Percentiles rank a stretch among this genome's conserved stretches.
Evolutionary conservation across 345 rosid genomes (phyloP).

Genomic region (Ceriops decandra): DNA sequence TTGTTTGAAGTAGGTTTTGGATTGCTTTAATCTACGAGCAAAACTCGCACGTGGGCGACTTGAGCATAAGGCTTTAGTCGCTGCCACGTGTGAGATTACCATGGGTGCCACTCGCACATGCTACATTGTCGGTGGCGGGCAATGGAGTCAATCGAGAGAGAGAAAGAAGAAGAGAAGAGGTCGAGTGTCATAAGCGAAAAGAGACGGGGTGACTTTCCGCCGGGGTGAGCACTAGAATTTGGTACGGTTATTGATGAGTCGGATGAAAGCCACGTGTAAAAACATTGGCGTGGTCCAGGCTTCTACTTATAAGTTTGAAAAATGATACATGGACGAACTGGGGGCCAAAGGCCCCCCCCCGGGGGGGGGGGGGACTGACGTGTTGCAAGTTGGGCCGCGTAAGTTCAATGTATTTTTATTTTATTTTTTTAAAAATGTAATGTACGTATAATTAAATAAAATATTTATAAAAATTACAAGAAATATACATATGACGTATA

Average conservation of each 20-base stretch:
- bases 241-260: background rate
- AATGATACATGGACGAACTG: too few species aligned
- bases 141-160: background rate
- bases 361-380: too few species aligned
- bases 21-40: constrained; percentile 29
- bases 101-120: constrained; percentile 32
- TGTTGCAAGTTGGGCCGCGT: too few species aligned
- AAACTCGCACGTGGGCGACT: constrained; percentile 22
- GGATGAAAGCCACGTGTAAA: constrained; percentile 17
- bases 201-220: background rate
- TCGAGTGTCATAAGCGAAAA: background rate
- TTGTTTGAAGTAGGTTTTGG: constrained; percentile 16
- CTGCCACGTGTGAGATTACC: constrained; percentile 13
- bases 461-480: too few species aligned
- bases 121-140: constrained; percentile 40
- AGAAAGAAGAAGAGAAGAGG: too few species aligned
- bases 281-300: constrained; percentile 1
- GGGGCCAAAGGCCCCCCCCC: too few species aligned
- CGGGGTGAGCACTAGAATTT: background rate
- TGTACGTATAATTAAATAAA: too few species aligned
- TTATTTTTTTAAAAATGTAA: too few species aligned
- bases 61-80: background rate
- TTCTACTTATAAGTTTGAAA: background rate
- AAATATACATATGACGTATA: too few species aligned
- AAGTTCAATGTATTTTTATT: too few species aligned